Percentiles rank a stretch among this genome's conserved stretches.
Conservation (phyloP, 2,329 filamentous ascomycete species). For the Claviceps sp. region DNA sequence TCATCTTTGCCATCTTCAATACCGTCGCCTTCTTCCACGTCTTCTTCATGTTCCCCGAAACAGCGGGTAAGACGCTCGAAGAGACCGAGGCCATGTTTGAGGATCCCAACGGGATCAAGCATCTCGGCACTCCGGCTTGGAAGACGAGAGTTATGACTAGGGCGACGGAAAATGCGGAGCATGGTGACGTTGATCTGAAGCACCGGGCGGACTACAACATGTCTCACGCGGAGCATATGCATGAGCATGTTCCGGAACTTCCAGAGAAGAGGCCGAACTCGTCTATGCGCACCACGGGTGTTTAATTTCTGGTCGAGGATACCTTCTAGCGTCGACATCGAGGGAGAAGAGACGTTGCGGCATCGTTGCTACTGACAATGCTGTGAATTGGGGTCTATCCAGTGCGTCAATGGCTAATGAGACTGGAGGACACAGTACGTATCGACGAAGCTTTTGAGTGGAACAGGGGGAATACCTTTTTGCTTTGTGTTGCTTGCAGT, state of each 20-base stretch:
- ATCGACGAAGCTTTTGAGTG: no score
- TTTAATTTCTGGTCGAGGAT: no score
- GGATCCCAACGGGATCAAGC: slow-evolving; percentile 18
- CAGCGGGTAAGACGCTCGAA: slow-evolving; percentile 39
- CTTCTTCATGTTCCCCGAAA: slow-evolving; percentile 44
- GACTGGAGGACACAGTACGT: no score
- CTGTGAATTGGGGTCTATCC: no score
- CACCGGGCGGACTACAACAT: slow-evolving; percentile 8
- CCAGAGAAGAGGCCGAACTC: slow-evolving; percentile 1
- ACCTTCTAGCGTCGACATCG: no score
- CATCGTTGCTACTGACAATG: no score
- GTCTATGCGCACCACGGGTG: neutral
- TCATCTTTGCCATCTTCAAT: slow-evolving; percentile 40
- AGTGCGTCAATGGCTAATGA: no score
- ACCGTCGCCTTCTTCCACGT: slow-evolving; percentile 35
- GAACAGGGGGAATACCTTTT: no score
- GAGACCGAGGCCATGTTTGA: slow-evolving; percentile 36
- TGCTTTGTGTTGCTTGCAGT: no score
- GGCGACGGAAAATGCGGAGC: slow-evolving; percentile 11
- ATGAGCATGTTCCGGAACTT: slow-evolving; percentile 2
- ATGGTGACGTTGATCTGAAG: slow-evolving; percentile 16
- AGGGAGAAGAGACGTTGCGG: no score
- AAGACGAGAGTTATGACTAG: slow-evolving; percentile 15
- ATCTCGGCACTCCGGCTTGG: slow-evolving; percentile 20
- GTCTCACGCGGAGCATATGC: slow-evolving; percentile 8